Conservation (phyloP, 495 filamentous ascomycete genomes). For the Penicillium pancosmium region DNA sequence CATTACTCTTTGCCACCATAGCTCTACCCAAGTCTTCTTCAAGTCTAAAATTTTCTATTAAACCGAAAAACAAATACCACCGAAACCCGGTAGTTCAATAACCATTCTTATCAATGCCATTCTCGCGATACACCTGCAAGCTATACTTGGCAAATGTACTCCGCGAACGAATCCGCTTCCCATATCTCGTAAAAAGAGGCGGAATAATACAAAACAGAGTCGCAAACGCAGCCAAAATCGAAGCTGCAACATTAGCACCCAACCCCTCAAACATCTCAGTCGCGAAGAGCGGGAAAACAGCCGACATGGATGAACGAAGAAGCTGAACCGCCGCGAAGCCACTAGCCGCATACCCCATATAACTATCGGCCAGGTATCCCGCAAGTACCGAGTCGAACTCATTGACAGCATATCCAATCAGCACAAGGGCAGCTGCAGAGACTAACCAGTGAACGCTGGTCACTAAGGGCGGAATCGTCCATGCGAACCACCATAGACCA, state of each 20-base stretch:
- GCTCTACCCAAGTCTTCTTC: too few species aligned
- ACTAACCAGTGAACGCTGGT: conserved; percentile 38
- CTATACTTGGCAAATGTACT: conserved; percentile 48
- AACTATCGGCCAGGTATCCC: conserved; percentile 51
- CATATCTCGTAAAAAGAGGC: conserved; percentile 37
- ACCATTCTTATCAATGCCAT: conserved; percentile 18
- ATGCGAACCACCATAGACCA: conserved; percentile 47
- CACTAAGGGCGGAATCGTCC: conserved; percentile 44
- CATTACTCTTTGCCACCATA: too few species aligned
- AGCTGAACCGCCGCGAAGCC: conserved; percentile 45
- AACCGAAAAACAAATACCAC: too few species aligned
- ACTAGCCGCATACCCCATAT: conserved; percentile 44
- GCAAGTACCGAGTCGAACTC: conserved; percentile 47
- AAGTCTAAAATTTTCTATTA: too few species aligned
- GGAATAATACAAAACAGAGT: conserved; percentile 43
- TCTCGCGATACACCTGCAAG: conserved; percentile 27
- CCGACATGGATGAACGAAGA: conserved; percentile 39
- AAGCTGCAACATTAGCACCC: conserved; percentile 40
- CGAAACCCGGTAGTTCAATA: background rate
- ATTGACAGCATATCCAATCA: conserved; percentile 48
- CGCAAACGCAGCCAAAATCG: conserved; percentile 42
- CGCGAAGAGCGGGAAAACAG: conserved; percentile 45
- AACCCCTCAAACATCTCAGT: conserved; percentile 40
- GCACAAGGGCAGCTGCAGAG: conserved; percentile 33
- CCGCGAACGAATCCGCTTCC: conserved; percentile 35